Percentiles rank a stretch among this genome's conserved stretches.
Evolutionary conservation across 2,329 filamentous ascomycete species (phyloP).

Genomic region (Aspergillus transmontanensis): DNA sequence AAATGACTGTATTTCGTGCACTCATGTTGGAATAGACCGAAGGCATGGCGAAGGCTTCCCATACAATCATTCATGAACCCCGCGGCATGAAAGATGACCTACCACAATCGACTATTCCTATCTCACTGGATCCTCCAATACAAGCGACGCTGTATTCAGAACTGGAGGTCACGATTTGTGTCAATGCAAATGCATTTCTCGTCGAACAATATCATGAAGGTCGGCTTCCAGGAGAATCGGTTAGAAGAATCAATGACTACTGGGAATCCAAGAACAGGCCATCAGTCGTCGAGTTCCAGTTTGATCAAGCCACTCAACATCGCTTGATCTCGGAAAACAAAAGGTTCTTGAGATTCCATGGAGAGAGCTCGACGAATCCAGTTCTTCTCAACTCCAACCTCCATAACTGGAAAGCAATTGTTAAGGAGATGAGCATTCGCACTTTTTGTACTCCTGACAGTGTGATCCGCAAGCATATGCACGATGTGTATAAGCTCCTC

Average conservation of each 20-base stretch:
- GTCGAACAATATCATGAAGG: slow-evolving; percentile 43
- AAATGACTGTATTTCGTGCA: background rate
- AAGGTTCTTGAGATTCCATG: slow-evolving; percentile 49
- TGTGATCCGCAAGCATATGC: slow-evolving; percentile 52
- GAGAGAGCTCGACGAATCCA: slow-evolving; percentile 42
- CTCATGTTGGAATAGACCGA: slow-evolving; percentile 25
- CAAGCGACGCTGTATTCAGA: slow-evolving; percentile 50
- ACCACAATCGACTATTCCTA: slow-evolving; percentile 31
- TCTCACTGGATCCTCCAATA: slow-evolving; percentile 43
- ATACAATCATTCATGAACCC: slow-evolving; percentile 11
- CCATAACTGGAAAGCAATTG: slow-evolving; percentile 51
- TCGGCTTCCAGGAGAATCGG: slow-evolving; percentile 42
- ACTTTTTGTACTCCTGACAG: slow-evolving; percentile 55
- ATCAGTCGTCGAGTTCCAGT: slow-evolving; percentile 54
- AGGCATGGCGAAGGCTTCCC: slow-evolving; percentile 27
- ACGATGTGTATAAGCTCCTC: slow-evolving; percentile 52
- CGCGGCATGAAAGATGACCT: slow-evolving; percentile 17
- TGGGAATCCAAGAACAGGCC: slow-evolving; percentile 52
- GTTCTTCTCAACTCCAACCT: slow-evolving; percentile 50
- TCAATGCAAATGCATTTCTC: slow-evolving; percentile 49
- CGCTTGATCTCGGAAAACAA: slow-evolving; percentile 51
- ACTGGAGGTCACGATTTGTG: slow-evolving; percentile 49
- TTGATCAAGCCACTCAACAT: slow-evolving; percentile 54
- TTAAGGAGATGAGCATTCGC: slow-evolving; percentile 51
- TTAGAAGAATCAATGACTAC: slow-evolving; percentile 39